These are phyloP conservation scores for Penicillium ochrochloron DNA, from an alignment of 495 filamentous ascomycete species.

Conservation along the genomic window DNA sequence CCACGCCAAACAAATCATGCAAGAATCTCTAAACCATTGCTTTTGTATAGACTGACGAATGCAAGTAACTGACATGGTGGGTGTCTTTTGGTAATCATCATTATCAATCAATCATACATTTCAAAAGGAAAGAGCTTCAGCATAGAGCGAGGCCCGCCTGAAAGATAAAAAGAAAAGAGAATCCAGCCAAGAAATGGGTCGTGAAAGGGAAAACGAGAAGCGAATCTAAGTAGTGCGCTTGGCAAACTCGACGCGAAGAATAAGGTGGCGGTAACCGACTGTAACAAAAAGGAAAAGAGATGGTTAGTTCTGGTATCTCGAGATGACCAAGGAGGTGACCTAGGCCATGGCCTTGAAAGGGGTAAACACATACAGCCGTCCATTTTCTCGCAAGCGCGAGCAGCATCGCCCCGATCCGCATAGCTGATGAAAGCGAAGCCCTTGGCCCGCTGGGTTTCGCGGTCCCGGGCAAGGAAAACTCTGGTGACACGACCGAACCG, in stretches of 20 bases:
- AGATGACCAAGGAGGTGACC: constrained; percentile 1
- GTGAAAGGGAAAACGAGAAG: constrained; percentile 32
- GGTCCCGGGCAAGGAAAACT: constrained; percentile 96
- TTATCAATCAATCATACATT: constrained; percentile 53
- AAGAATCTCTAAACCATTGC: constrained; percentile 41
- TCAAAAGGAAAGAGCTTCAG: constrained; percentile 47
- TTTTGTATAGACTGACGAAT: constrained; percentile 43
- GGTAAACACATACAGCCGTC: constrained; percentile 75
- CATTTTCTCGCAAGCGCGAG: constrained; percentile 93
- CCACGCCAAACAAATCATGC: constrained; percentile 7
- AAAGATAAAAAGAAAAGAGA: constrained; percentile 39
- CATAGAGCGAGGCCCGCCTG: constrained; percentile 39
- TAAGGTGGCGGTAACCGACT: constrained; percentile 88
- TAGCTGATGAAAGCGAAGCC: constrained; percentile 99
- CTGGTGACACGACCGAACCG: constrained; percentile 94
- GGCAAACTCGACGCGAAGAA: constrained; percentile 88
- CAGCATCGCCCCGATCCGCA: constrained; percentile 83
- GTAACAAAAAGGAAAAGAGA: constrained; percentile 14
- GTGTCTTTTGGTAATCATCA: constrained; percentile 47
- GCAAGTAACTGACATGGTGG: constrained; percentile 44
- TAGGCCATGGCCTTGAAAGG: neutral
- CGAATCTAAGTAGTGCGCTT: constrained; percentile 69
- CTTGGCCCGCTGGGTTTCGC: constrained; percentile 93
- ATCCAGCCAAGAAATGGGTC: constrained; percentile 31
- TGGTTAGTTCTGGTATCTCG: constrained; percentile 28